Percentiles rank a stretch among this genome's conserved stretches.
These are phyloP conservation scores for Knoxdaviesia capensis DNA, from an alignment of 2,329 filamentous ascomycete species.

Conservation along the genomic window DNA sequence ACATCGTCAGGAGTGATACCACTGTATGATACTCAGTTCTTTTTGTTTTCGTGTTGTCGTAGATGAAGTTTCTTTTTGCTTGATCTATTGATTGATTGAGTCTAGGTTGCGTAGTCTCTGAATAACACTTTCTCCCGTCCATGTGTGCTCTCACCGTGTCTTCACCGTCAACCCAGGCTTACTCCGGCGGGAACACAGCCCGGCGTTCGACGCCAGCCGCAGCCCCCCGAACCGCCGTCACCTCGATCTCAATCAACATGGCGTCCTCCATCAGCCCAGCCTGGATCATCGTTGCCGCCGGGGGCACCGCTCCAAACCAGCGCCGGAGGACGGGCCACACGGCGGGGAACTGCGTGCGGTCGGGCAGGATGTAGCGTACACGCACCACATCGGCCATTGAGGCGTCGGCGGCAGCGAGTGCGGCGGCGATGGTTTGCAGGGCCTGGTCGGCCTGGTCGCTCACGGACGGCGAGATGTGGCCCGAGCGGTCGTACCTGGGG, in stretches of 20 bases:
- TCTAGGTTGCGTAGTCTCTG: too few relatives aligned
- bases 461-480: conserved; percentile 21
- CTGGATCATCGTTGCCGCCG: conserved; percentile 33
- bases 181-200: too few relatives aligned
- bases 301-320: conserved; percentile 27
- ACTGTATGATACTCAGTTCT: too few relatives aligned
- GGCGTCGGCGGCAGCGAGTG: conserved; percentile 21
- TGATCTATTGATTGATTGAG: too few relatives aligned
- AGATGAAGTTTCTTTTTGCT: too few relatives aligned
- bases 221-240: conserved; percentile 13
- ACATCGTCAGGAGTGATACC: too few relatives aligned
- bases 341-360: conserved; percentile 22
- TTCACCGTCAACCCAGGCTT: too few relatives aligned
- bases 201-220: too few relatives aligned
- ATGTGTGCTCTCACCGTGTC: too few relatives aligned
- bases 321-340: conserved; percentile 28
- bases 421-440: conserved; percentile 23
- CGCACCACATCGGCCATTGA: conserved; percentile 25
- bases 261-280: conserved; percentile 27
- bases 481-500: conserved; percentile 8
- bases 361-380: conserved; percentile 29
- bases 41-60: too few relatives aligned
- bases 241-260: conserved; percentile 24
- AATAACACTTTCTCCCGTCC: too few relatives aligned
- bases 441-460: conserved; percentile 28